Evolutionary conservation across 495 filamentous ascomycete species (phyloP).

Genomic region (Xanthoparmelia taractica): DNA sequence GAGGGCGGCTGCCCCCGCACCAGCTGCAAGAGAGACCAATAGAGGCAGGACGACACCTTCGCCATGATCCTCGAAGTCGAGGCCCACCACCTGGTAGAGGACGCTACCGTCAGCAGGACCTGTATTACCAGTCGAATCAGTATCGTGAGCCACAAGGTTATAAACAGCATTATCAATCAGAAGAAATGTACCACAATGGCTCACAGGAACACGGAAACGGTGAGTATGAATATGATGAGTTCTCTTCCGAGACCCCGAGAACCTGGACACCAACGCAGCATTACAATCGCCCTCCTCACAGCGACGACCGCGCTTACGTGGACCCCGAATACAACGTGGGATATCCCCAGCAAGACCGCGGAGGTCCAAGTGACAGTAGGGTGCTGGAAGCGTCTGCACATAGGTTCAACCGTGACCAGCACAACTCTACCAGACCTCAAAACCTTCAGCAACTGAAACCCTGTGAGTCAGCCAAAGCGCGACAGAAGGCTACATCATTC

Average conservation of each 20-base stretch:
- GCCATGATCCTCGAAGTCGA: conserved; percentile 20
- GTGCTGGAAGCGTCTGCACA: not conserved
- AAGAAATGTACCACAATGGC: not conserved
- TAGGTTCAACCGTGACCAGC: not conserved
- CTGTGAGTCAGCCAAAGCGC: conserved; percentile 8
- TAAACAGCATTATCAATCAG: conserved; percentile 7
- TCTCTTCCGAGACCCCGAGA: not conserved
- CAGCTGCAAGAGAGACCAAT: conserved; percentile 3
- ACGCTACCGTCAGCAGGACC: conserved; percentile 4
- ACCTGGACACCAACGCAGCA: conserved; percentile 4
- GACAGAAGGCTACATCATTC: not conserved
- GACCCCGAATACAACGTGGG: not conserved
- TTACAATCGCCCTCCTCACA: not conserved
- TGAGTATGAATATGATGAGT: conserved; percentile 1
- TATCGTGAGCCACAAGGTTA: not conserved
- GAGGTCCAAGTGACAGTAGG: not conserved
- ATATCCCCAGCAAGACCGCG: not conserved
- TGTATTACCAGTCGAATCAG: conserved; percentile 1
- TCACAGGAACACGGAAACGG: conserved; percentile 4
- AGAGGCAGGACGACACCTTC: not conserved
- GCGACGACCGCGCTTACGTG: not conserved
- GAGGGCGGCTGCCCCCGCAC: conserved; percentile 11
- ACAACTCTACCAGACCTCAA: conserved; percentile 5
- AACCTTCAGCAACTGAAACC: conserved; percentile 13
- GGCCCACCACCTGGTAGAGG: conserved; percentile 1